A percentile compares a stretch with the other conserved stretches of the same genome.
phyloP scores from a whole-genome alignment of 345 rosid species.

The Citrus reticulata region DNA sequence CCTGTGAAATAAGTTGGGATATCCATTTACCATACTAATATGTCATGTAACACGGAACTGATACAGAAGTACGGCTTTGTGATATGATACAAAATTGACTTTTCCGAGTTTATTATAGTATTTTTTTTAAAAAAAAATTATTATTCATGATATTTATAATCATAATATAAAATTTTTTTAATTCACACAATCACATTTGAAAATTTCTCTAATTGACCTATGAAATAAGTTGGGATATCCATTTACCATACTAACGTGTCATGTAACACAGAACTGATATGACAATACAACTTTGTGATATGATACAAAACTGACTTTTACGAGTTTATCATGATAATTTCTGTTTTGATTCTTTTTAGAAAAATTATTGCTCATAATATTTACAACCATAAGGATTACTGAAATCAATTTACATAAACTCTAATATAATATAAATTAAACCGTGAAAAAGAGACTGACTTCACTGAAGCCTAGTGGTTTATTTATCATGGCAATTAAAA shows the following conservation, averaged over 20 bases:
- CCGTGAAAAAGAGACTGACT: accelerated
- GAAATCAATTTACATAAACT: too few species aligned
- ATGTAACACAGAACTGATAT: too few species aligned
- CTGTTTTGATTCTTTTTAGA: too few species aligned
- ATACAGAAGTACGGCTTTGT: not conserved
- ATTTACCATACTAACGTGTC: not conserved
- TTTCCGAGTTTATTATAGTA: too few species aligned
- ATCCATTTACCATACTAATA: not conserved
- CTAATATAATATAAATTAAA: too few species aligned
- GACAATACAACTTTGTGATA: too few species aligned
- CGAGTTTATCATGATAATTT: not conserved
- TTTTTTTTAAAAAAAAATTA: too few species aligned
- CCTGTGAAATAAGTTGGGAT: too few species aligned
- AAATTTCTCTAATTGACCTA: too few species aligned
- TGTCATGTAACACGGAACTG: not conserved
- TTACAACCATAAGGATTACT: too few species aligned
- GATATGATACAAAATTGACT: not conserved
- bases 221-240: not conserved
- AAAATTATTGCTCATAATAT: accelerated
- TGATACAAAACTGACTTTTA: too few species aligned
- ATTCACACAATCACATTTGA: not conserved
- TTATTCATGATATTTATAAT: accelerated
- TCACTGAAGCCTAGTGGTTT: too few species aligned
- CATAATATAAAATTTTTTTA: not conserved
- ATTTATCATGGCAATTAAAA: not conserved